These are phyloP conservation scores for Cytospora mali DNA, from an alignment of 2,329 filamentous ascomycete species.

Conservation along the genomic window DNA sequence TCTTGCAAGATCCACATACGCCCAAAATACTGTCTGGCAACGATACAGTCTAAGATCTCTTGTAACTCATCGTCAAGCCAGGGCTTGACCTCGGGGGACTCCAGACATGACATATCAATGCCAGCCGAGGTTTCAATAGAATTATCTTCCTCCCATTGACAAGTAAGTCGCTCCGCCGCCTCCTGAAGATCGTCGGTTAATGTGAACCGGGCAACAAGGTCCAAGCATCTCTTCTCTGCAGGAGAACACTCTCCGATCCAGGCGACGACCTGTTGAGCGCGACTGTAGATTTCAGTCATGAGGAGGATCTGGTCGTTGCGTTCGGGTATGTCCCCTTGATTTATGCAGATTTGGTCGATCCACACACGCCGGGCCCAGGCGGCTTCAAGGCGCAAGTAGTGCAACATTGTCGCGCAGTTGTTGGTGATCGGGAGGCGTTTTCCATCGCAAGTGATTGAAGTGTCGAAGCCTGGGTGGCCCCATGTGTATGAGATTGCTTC, in stretches of 20 bases:
- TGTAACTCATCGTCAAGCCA: background rate
- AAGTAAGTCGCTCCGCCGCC: no score
- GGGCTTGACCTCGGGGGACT: background rate
- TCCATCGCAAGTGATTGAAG: conserved; percentile 41
- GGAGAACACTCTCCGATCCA: background rate
- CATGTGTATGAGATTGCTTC: conserved; percentile 22
- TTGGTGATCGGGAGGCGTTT: conserved; percentile 12
- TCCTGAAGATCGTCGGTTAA: no score
- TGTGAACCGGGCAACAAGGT: background rate
- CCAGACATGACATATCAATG: no score
- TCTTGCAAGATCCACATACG: background rate
- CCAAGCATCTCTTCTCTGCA: background rate
- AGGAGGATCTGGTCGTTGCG: conserved; percentile 29
- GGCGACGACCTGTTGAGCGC: conserved; percentile 24
- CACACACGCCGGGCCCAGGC: conserved; percentile 18
- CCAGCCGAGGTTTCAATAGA: no score
- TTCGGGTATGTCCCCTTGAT: conserved; percentile 29
- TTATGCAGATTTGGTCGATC: conserved; percentile 33
- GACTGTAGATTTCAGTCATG: conserved; percentile 28
- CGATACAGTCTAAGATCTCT: background rate
- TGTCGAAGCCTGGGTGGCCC: conserved; percentile 1
- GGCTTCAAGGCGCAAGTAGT: conserved; percentile 2
- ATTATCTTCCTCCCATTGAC: no score
- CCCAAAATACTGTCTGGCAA: background rate
- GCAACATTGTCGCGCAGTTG: conserved; percentile 22